These are phyloP conservation scores for Alternaria atra DNA, from an alignment of 2,329 filamentous ascomycete species.

Conservation along the genomic window DNA sequence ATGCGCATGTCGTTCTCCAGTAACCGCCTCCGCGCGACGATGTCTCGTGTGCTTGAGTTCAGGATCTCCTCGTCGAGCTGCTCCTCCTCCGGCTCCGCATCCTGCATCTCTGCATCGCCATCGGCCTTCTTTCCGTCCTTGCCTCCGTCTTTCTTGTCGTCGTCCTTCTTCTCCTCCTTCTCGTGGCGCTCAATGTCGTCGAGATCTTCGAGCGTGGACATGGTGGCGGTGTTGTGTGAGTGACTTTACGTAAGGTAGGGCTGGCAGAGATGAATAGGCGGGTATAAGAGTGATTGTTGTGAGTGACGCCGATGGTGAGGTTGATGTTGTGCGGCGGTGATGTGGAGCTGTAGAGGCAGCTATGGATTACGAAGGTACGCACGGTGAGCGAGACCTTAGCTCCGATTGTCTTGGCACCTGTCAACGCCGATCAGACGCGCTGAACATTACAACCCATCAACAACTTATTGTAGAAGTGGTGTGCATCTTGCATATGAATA, in stretches of 20 bases:
- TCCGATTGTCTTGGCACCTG: conserved; percentile 15
- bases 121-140: conserved; percentile 67
- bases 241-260: conserved; percentile 2
- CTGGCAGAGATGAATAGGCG: background rate
- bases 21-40: conserved; percentile 86
- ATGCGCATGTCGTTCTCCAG: conserved; percentile 98
- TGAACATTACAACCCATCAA: background rate
- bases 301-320: conserved; percentile 13
- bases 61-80: conserved; percentile 93
- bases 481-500: fast-evolving
- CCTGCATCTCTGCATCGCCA: conserved; percentile 90
- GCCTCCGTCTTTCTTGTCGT: conserved; percentile 62
- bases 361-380: conserved; percentile 46
- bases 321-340: conserved; percentile 25
- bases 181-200: conserved; percentile 85
- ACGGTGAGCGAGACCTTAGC: conserved; percentile 21
- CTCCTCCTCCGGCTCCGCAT: conserved; percentile 73
- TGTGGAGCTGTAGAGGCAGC: conserved; percentile 45
- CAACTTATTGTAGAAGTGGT: background rate
- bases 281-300: conserved; percentile 5
- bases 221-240: conserved; percentile 54
- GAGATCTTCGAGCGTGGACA: conserved; percentile 93
- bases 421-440: conserved; percentile 15
- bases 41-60: conserved; percentile 91
- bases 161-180: conserved; percentile 73